Evolutionary conservation across 2,329 filamentous ascomycete species (phyloP), one percentile per base, ranked within the genome.

Genomic region (Teratosphaeria pseudoeucalypti): DNA sequence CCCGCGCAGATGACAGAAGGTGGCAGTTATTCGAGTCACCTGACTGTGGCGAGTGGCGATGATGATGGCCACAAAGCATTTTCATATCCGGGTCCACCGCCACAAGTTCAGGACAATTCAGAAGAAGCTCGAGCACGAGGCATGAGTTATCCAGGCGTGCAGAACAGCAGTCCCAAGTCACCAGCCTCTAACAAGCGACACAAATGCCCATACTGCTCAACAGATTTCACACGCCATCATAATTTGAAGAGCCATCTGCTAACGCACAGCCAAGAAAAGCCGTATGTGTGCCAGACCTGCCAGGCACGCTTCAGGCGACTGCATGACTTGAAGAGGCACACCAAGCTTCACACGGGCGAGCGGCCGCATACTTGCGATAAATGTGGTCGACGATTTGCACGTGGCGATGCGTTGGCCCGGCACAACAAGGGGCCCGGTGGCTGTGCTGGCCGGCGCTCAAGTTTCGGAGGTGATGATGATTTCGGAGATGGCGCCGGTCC

Each of bases 231-330:
- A 32, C 85, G 94, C 53, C 94, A 97, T 72, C 94, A 97, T 73
- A 97, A 99, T 70, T 82, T 97, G 32, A 99, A 97, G 77, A 96
- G 91, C 67, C 94, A 99, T 76, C 82, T 99, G 60, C 83, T 99
- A 71, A 97, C 94, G 0, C 94, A 97, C 74, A 96, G 92, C 69
- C 92, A 99, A 79, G 94, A 99, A 74, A 99, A 99, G 75, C 94
- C 94, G 0, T 99, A 94, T 71, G 84, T 94, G 32, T 99, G 94
- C 72, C 86, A 90, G 63, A 90, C 89, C n/a, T 99, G 94, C 73
- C 85, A 92, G 67, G 89, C 94, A 74, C 86, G 92, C 57, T 99
- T 99, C 75, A 85, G 94, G 58, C 85, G 94, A 64, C 80, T 97
- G 57, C 94, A 99, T 72, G 94, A 99, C 70, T 77, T 99, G 65